phyloP scores from a whole-genome alignment of 2,329 filamentous ascomycete genomes.

The Aspergillus udagawae region DNA sequence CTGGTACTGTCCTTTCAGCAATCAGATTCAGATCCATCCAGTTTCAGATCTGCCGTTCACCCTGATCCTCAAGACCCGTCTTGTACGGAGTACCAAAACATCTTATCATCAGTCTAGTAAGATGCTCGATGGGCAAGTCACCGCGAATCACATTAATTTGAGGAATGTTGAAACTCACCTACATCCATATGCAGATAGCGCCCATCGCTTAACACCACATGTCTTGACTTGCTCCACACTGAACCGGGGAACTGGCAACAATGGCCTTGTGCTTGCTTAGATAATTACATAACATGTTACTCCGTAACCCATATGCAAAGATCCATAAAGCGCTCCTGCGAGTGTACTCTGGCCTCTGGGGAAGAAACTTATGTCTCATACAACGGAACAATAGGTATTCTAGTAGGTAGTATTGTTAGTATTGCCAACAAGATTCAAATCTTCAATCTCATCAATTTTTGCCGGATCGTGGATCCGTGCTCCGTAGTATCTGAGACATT shows the following conservation, averaged over 20 bases:
- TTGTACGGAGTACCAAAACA: background rate
- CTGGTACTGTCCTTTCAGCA: background rate
- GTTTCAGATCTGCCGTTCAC: background rate
- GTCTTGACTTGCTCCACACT: background rate
- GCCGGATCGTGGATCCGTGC: background rate
- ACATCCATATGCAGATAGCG: background rate
- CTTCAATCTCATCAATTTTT: background rate
- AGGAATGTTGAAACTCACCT: background rate
- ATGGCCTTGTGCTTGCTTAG: background rate
- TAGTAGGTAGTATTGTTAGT: background rate
- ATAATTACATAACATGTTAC: background rate
- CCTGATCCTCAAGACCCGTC: background rate
- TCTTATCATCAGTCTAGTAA: background rate
- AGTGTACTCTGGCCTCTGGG: background rate
- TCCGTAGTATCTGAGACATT: background rate
- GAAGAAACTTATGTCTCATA: background rate
- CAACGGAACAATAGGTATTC: background rate
- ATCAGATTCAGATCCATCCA: background rate
- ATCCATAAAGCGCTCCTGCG: no score
- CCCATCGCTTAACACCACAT: background rate
- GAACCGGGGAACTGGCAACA: background rate
- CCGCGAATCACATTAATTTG: background rate
- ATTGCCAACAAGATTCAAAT: background rate
- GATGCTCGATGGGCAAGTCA: background rate
- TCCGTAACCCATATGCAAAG: background rate